These are phyloP conservation scores for Schwanniomyces occidentalis DNA, from an alignment of 805 yeast genomes.

Conservation along the genomic window DNA sequence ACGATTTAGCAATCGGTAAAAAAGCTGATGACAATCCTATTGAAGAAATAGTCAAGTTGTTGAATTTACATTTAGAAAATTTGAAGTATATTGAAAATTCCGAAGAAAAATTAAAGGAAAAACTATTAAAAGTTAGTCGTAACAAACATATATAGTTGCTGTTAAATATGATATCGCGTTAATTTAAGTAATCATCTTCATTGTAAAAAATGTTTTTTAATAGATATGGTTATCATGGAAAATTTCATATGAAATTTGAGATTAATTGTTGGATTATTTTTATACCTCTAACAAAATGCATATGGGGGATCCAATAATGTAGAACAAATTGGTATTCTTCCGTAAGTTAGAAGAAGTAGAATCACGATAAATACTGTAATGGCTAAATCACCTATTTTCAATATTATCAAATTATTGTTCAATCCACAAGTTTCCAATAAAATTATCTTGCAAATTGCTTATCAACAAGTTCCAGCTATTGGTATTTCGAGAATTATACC, in stretches of 20 bases:
- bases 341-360: too few species aligned
- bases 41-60: slow-evolving; percentile 72
- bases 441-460: slow-evolving; percentile 38
- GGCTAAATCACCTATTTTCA: slow-evolving; percentile 29
- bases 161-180: too few species aligned
- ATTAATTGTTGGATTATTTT: too few species aligned
- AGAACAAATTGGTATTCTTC: too few species aligned
- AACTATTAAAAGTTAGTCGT: slow-evolving; percentile 46
- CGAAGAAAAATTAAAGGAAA: slow-evolving; percentile 66
- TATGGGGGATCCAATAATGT: too few species aligned
- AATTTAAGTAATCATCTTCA: too few species aligned
- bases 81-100: slow-evolving; percentile 82
- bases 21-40: slow-evolving; percentile 43
- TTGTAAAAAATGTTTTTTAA: too few species aligned
- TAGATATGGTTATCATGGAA: too few species aligned
- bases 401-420: slow-evolving; percentile 32
- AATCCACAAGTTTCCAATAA: slow-evolving; percentile 42
- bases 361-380: too few species aligned
- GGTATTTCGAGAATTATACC: slow-evolving; percentile 37
- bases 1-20: slow-evolving; percentile 20
- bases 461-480: slow-evolving; percentile 31
- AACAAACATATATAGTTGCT: slow-evolving; percentile 11
- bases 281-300: too few species aligned
- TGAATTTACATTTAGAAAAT: slow-evolving; percentile 88
- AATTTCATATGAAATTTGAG: too few species aligned